Base-by-base conservation (phyloP, 371 early-diverging fungal species). In the Rhizomucor pusillus region DNA sequence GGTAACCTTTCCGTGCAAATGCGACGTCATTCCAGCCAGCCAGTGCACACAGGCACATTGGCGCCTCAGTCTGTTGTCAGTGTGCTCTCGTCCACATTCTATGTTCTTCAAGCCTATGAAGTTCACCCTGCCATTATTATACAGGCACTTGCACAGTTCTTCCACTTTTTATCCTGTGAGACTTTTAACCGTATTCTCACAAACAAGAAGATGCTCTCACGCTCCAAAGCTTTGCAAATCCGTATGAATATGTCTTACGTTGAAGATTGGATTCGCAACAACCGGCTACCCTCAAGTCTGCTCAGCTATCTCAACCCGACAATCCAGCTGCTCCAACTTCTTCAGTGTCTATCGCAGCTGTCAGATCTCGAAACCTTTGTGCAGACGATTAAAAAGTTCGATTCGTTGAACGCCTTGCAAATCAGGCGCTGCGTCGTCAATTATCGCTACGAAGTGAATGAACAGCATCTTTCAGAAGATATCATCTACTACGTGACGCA, bases 401-500 rank as follows among this genome's bases (percentile, higher is more conserved):
- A 83, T 47, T 33, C 74, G 13, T 62, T 92, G 5, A 92, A 89
- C 51, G 64, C 82, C 7, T 57, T 85, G 35, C 93, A 93, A 59
- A 74, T 91, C 29, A 82, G 82, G 54, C 76, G 86, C 4, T 86
- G 84, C n/a, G 81, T 91, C 29, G 74, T 77, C n/a, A 75, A 72
- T 25, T 96, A 96, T 60, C 79, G 89, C 20, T 96, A 92, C 60
- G 96, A 96, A 58, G 85, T 91, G 20, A 85, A 87, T 20, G 96
- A 96, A 63, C 53, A 65, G 24, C 67, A 71, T 9, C 58, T 93
- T n/a, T 76, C 90, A 5, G 77, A 78, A 5, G 90, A 89, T 22
- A 79, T 94, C 11, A 81, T 75, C 50, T 77, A 78, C 41, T 91
- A 91, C 63, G 82, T 92, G 6, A 62, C 80, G 36, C 83, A 86